Evolutionary conservation across 2,329 filamentous ascomycete genomes (phyloP).

Genomic region (Lachnellula subtilissima): DNA sequence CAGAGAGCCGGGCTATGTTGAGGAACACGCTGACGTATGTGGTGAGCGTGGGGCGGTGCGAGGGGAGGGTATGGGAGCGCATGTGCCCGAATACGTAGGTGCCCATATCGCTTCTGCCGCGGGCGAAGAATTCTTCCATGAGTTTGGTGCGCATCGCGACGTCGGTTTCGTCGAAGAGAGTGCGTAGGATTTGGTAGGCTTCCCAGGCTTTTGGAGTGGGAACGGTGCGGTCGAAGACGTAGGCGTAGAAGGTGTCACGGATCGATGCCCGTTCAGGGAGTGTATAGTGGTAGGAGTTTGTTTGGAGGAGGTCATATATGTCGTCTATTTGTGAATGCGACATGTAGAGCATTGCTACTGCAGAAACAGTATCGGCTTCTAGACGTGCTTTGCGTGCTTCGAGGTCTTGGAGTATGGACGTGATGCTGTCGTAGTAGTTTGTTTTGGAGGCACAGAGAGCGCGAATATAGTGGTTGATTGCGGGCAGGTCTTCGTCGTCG

Average conservation of each 20-base stretch:
- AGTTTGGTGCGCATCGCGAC: constrained; percentile 61
- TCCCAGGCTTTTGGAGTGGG: constrained; percentile 62
- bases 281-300: constrained; percentile 67
- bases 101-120: constrained; percentile 77
- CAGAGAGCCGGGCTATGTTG: constrained; percentile 60
- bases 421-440: constrained; percentile 65
- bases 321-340: constrained; percentile 72
- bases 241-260: constrained; percentile 60
- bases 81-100: constrained; percentile 87
- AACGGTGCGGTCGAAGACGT: constrained; percentile 58
- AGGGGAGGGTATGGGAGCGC: constrained; percentile 65
- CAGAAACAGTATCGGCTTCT: constrained; percentile 68
- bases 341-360: constrained; percentile 69
- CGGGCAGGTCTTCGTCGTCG: constrained; percentile 53
- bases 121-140: constrained; percentile 78
- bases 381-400: constrained; percentile 66
- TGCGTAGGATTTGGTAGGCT: constrained; percentile 59
- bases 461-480: constrained; percentile 68
- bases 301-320: constrained; percentile 75
- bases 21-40: constrained; percentile 77
- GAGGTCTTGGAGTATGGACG: constrained; percentile 67
- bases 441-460: constrained; percentile 57
- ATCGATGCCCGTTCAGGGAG: constrained; percentile 64
- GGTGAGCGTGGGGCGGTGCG: constrained; percentile 62
- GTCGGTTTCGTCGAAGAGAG: constrained; percentile 63